A percentile compares a stretch with the other conserved stretches of the same genome.
Evolutionary conservation across 2,329 filamentous ascomycete species (phyloP).

Genomic region (Exophiala sp.): DNA sequence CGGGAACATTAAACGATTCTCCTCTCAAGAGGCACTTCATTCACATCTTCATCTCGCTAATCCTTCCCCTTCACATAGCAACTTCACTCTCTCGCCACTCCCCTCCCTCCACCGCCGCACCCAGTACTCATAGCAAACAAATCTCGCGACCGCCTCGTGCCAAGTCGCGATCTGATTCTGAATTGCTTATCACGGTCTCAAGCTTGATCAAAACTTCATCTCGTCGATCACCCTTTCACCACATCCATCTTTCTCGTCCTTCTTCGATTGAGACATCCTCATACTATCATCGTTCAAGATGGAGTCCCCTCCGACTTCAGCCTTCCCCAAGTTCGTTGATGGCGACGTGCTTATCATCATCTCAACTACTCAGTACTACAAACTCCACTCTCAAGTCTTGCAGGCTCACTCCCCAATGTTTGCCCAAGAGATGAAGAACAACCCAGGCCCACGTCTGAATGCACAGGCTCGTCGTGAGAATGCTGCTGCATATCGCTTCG

Average conservation of each 20-base stretch:
- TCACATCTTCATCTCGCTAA: too few species aligned
- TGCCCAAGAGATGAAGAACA: constrained; percentile 23
- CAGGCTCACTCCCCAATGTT: constrained; percentile 27
- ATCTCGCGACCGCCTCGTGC: too few species aligned
- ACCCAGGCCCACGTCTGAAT: constrained; percentile 30
- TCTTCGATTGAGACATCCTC: not conserved
- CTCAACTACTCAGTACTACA: constrained; percentile 35
- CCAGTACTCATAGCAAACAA: too few species aligned
- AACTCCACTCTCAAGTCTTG: constrained; percentile 37
- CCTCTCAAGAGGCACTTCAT: too few species aligned
- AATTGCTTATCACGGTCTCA: too few species aligned
- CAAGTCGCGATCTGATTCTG: too few species aligned
- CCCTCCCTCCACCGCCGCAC: too few species aligned
- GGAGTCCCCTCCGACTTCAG: constrained; percentile 16
- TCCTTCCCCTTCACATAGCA: too few species aligned
- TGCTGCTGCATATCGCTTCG: constrained; percentile 26
- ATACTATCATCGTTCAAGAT: constrained; percentile 14
- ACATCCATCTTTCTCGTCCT: not conserved
- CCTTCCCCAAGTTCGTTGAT: constrained; percentile 38
- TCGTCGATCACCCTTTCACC: not conserved
- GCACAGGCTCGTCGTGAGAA: constrained; percentile 31
- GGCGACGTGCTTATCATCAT: constrained; percentile 41
- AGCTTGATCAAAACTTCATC: too few species aligned
- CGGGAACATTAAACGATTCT: too few species aligned
- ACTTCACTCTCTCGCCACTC: too few species aligned